Base-by-base conservation (phyloP, 805 yeast species). In the Spathaspora arborariae region DNA sequence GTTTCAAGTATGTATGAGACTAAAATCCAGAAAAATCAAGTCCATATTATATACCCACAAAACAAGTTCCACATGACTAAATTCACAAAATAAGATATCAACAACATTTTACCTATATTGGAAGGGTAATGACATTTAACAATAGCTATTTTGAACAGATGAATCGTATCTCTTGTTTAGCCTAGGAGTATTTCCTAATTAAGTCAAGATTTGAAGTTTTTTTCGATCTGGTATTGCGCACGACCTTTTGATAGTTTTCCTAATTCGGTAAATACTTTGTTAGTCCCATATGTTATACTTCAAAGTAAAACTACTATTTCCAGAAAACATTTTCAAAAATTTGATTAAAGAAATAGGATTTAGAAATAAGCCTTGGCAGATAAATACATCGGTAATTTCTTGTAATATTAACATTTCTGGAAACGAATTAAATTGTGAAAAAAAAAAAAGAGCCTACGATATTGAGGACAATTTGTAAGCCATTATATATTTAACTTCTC, bases 231-330 rank as follows among this genome's bases (percentile, higher is more conserved):
- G 4, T 4, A n/a, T 21, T 33, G 24, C 20, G 47, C 47, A 39
- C 43, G 20, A 30, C 20, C n/a, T 9, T 11, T 7, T 22, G 30
- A 30, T 18, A 20, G 51, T 50, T 52, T 56, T 33, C 61, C 59
- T 39, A 38, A 48, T 53, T 48, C 48, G 61, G 61, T 21, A 55
- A 51, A 42, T 49, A 46, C 18, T 15, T 44, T 15, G 6, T 30
- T 13, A 30, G 35, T 16, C 27, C 35, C 35, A 30, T 7, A 30
- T 16, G n/a, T 13, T 30, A 30, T 13, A 13, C 11, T 3, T 30
- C n/a, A 3, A 30, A n/a, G n/a, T 4, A 30, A 13, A 24, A 24
- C 27, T 9, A 30, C 35, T 10, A 15, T 7, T 13, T 10, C 10
- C 15, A n/a, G n/a, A 30, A 30, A 30, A 6, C 26, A 7, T 6